Evolutionary conservation across 805 yeast genomes (phyloP), one percentile per base, ranked within the genome.

Genomic region (Suhomyces sp.): DNA sequence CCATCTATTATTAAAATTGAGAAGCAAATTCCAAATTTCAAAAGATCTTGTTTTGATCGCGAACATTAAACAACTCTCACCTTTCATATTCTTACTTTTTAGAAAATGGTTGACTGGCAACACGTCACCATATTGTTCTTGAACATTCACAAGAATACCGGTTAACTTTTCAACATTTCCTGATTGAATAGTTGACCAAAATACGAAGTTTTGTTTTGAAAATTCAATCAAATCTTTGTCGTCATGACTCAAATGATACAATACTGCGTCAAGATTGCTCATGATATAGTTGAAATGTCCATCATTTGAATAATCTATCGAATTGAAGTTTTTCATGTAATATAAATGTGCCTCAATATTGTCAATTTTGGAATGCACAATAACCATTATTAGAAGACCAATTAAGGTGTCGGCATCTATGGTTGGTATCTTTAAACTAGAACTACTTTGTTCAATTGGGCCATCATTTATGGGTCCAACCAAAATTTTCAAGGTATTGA

Each of bases 371-470:
- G 93, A 70, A 35, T 83, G 76, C 7, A 79, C 69, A 1, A 88
- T 71, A 3, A 87, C 88, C 55, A 88, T 65, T 5, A 88, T 72
- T 42, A 90, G 60, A 29, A 90, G 61, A 1, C 88, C 81, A 3
- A 90, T 71, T 15, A 90, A 60, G 0, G 85, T 77, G 53, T 90
- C 98, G 0, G 97, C 98, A 58, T 83, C 90, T 5, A 86, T 66
- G 0, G 70, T 49, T 3, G 68, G 40, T 18, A 3, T 22, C 25
- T 26, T 35, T n/a, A n/a, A n/a, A n/a, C n/a, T n/a, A 10, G 28
- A 14, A n/a, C 16, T 26, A 20, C 20, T 26, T 19, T 11, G 22
- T 10, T 20, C 24, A 4, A 19, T 11, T 6, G 17, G 4, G 19
- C 24, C 13, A 3, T 19, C 33, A 11, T 8, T 17, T 4, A 13